Evolutionary conservation across 108 stramenopile genomes (phyloP).

Genomic region (Seminavis robusta): DNA sequence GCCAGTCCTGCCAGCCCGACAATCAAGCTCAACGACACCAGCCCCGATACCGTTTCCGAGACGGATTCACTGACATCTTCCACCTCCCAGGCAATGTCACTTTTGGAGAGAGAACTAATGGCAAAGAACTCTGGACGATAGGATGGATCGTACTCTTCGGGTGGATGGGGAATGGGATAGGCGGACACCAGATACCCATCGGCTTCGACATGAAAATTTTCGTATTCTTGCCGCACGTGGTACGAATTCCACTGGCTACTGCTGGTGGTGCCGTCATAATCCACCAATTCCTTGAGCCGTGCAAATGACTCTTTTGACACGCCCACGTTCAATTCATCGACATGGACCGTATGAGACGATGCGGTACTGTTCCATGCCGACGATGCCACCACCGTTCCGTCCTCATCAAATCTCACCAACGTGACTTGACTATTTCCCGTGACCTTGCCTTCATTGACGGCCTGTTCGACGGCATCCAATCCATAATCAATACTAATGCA

Average conservation of each 20-base stretch:
- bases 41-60: too few relatives aligned
- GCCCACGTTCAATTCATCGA: neutral
- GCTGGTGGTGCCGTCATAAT: too few relatives aligned
- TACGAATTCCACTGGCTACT: too few relatives aligned
- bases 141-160: slow-evolving; percentile 22
- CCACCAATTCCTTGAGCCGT: slow-evolving; percentile 13
- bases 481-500: neutral
- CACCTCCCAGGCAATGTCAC: slow-evolving; percentile 20
- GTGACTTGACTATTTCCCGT: too few relatives aligned
- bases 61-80: too few relatives aligned
- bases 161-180: slow-evolving; percentile 25
- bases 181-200: slow-evolving; percentile 13
- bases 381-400: neutral
- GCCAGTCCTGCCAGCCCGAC: too few relatives aligned
- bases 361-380: too few relatives aligned
- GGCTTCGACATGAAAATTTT: neutral
- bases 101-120: slow-evolving; percentile 10
- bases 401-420: neutral
- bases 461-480: neutral
- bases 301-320: slow-evolving; percentile 1
- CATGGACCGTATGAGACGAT: neutral
- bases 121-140: slow-evolving; percentile 35
- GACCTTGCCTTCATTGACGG: too few relatives aligned
- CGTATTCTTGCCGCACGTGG: neutral
- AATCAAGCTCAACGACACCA: too few relatives aligned